A percentile compares a stretch with the other conserved stretches of the same genome.
Conservation (phyloP, 106 monocot species). For the Platanthera zijinensis region DNA sequence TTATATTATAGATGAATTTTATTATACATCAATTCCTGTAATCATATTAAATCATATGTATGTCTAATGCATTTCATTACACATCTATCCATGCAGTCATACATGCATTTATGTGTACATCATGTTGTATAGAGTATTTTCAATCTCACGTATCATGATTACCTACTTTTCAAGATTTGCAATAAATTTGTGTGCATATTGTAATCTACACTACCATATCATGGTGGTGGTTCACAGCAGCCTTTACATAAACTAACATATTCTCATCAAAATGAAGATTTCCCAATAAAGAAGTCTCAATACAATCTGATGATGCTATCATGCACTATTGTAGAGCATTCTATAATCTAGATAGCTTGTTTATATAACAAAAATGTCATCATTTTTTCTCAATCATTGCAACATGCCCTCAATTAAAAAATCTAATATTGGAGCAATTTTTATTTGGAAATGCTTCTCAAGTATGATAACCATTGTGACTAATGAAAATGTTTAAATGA, state of each 20-base stretch:
- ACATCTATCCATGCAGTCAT: not conserved
- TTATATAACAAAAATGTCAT: not conserved
- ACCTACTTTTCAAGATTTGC: not conserved
- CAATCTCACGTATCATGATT: not conserved
- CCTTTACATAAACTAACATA: not conserved
- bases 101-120: not conserved
- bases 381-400: not conserved
- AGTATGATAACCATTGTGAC: not conserved
- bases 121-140: not conserved
- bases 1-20: too few species aligned
- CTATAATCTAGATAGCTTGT: not conserved
- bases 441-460: not conserved
- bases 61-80: too few species aligned
- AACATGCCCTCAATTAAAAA: not conserved
- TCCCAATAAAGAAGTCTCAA: not conserved
- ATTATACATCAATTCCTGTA: too few species aligned
- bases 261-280: not conserved
- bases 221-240: not conserved
- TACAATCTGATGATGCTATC: not conserved
- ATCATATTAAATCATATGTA: too few species aligned
- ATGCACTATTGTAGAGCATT: not conserved
- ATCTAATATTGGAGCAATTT: not conserved
- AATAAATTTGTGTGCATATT: not conserved
- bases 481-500: not conserved
- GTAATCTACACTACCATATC: not conserved